Evolutionary conservation across 176 grass and related monocot species (phyloP), one percentile per base, ranked within the genome.

Genomic region (Lolium multiflorum): DNA sequence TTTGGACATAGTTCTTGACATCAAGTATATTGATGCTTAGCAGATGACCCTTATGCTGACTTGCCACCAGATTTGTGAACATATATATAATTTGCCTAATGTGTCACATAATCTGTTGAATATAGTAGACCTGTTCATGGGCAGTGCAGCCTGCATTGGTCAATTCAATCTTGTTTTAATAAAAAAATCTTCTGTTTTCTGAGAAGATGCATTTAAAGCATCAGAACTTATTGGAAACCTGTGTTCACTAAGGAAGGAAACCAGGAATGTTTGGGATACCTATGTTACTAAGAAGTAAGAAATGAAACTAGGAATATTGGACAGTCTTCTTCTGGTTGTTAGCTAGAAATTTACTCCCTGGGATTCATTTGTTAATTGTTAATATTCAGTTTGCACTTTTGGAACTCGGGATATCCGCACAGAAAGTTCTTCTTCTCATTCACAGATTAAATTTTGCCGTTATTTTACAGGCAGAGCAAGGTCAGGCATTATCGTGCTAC

Each of bases 401-500:
- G 56, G 52, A 31, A 68, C 48, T 81, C 44, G 25, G 3, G 2
- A 24, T 37, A 46, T 28, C 48, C 76, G n/a, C 67, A 20, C 74
- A 81, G 25, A 79, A 71, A 48, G 47, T 25, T 6, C 59, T 82
- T 52, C 18, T 49, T 55, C 28, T 68, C 39, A 31, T 83, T 87
- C 14, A 55, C 50, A 69, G 69, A 50, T 84, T 26, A 31, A 39
- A 24, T 47, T 87, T 13, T 78, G 46, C 64, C 20, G 28, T 61
- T 59, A 54, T 57, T 87, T 85, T 79, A 3, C 73, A 98, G 96
- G 93, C 15, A 87, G 94, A 77, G 93, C 97, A 71, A 92, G 97
- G 85, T 98, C 97, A 71, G 93, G 97, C 61, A 98, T 98, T 82
- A 98, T 98, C 68, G 97, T 98, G 39, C 87, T 98, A 44, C 97